Conservation (phyloP, 2,329 filamentous ascomycete species). For the Ascochyta clinopodiicola region DNA sequence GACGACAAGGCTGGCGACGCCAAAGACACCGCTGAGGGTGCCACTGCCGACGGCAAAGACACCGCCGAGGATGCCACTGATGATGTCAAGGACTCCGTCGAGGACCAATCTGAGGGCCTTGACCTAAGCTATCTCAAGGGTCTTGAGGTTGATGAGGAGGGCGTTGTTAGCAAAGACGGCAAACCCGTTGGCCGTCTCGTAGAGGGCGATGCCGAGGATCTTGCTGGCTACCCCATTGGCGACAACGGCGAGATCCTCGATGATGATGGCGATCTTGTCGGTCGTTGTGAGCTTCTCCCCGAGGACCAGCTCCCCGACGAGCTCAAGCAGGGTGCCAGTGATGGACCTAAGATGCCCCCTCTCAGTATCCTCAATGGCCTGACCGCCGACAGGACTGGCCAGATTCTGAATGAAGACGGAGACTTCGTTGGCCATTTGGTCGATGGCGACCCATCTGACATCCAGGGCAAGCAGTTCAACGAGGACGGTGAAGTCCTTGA, state of each 20-base stretch:
- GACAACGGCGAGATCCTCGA: conserved; percentile 63
- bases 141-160: conserved; percentile 61
- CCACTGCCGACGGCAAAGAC: too few relatives aligned
- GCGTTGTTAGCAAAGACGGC: conserved; percentile 58
- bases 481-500: conserved; percentile 63
- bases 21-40: conserved; percentile 38
- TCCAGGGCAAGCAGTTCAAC: conserved; percentile 58
- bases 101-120: conserved; percentile 44
- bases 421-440: conserved; percentile 57
- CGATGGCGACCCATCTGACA: conserved; percentile 57
- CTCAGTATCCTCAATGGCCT: conserved; percentile 57
- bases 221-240: conserved; percentile 59
- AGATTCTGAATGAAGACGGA: conserved; percentile 59
- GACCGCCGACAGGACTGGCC: conserved; percentile 54
- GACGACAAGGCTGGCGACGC: conserved; percentile 49
- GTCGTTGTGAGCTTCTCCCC: conserved; percentile 58
- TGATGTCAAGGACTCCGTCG: conserved; percentile 32
- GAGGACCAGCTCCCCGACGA: conserved; percentile 50
- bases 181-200: conserved; percentile 57
- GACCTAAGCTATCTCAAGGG: conserved; percentile 58
- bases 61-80: conserved; percentile 41
- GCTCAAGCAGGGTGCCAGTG: conserved; percentile 48
- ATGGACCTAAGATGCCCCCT: conserved; percentile 51
- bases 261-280: conserved; percentile 62
- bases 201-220: conserved; percentile 61